phyloP scores from a whole-genome alignment of 228 moss, liverwort and hornwort genomes.

The Sphagnum fallax region DNA sequence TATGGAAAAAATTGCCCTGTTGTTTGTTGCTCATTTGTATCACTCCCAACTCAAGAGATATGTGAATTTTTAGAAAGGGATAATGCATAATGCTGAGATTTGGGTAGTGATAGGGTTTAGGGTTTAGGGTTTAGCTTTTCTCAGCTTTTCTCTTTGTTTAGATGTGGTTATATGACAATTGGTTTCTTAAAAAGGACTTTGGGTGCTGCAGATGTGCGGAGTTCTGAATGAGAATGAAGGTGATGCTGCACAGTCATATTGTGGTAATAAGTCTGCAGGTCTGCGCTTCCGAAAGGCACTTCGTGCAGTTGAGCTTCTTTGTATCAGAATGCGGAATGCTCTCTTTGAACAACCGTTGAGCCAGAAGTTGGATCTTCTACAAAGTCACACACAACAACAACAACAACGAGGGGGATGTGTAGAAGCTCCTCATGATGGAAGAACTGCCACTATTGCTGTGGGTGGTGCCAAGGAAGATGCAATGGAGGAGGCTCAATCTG shows the following conservation, averaged over 20 bases:
- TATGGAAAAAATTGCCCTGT: too few species aligned
- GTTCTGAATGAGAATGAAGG: slow-evolving; percentile 94
- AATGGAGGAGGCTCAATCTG: slow-evolving; percentile 49
- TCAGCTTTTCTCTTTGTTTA: too few species aligned
- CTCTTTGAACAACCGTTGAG: slow-evolving; percentile 82
- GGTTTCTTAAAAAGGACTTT: too few species aligned
- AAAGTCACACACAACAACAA: slow-evolving; percentile 29
- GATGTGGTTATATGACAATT: too few species aligned
- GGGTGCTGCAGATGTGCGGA: slow-evolving; percentile 67
- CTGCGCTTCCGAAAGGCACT: slow-evolving; percentile 89
- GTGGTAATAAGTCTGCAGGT: slow-evolving; percentile 95
- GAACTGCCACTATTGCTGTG: background rate
- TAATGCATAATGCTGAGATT: too few species aligned
- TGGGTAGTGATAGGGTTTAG: too few species aligned
- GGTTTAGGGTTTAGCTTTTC: too few species aligned
- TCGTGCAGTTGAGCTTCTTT: slow-evolving; percentile 79
- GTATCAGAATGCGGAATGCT: slow-evolving; percentile 95
- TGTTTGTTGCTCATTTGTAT: too few species aligned
- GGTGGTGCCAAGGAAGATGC: slow-evolving; percentile 38
- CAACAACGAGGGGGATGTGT: slow-evolving; percentile 6
- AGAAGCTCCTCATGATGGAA: slow-evolving; percentile 16
- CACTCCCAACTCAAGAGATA: too few species aligned
- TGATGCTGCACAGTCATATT: slow-evolving; percentile 91
- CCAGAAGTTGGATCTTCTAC: slow-evolving; percentile 52
- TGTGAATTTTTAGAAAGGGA: too few species aligned